phyloP scores from a whole-genome alignment of 2,329 filamentous ascomycete genomes.

The Macrophomina tecta region DNA sequence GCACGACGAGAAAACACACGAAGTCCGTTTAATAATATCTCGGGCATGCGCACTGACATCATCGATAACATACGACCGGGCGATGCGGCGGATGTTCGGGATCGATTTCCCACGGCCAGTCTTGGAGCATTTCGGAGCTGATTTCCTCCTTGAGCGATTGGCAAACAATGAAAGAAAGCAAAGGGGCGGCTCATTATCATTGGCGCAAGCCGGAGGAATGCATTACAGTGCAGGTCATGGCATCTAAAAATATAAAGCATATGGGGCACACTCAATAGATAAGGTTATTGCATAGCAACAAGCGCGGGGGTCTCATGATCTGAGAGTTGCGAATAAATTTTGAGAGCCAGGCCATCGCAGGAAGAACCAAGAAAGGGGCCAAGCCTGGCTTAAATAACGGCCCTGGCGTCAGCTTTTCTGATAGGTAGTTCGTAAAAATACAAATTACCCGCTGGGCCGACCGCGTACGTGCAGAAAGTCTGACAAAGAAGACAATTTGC shows the following conservation, averaged over 20 bases:
- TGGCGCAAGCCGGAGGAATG: too few relatives aligned
- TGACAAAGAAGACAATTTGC: background rate
- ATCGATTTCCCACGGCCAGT: background rate
- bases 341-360: background rate
- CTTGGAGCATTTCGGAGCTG: background rate
- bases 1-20: background rate
- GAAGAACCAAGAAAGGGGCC: background rate
- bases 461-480: background rate
- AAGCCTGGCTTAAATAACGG: background rate
- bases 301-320: too few relatives aligned
- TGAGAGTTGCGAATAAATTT: too few relatives aligned
- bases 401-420: background rate
- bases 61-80: background rate
- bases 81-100: background rate
- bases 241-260: too few relatives aligned
- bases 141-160: background rate
- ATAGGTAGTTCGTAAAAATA: background rate
- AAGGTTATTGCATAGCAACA: too few relatives aligned
- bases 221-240: too few relatives aligned
- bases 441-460: slow-evolving; percentile 6
- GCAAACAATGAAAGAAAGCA: background rate
- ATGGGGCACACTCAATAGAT: too few relatives aligned
- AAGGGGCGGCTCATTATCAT: background rate
- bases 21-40: background rate
- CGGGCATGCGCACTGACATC: background rate